Evolutionary conservation across 2,329 filamentous ascomycete species (phyloP), one percentile per base, ranked within the genome.

Genomic region (Colletotrichum australisinense): DNA sequence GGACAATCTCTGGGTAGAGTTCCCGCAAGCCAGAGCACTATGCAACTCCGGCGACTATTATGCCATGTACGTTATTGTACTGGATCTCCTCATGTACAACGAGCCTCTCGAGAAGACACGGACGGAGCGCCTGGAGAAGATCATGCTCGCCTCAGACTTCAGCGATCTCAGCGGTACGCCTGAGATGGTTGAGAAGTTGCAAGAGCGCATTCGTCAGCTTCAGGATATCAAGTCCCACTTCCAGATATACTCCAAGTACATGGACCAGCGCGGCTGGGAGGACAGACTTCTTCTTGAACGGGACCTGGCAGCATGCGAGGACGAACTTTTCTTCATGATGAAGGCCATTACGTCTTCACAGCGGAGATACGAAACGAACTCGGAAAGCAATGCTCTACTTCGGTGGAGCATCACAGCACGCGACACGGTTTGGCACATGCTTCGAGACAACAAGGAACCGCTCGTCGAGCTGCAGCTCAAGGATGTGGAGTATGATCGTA

Each of bases 271-370:
- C 79, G 95, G 95, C 16, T 98, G 96, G 95, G 92, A 97, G 79
- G 96, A 98, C 80, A 91, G 95, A 42, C 87, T 98, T 72, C 86
- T 92, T n/a, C 88, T 99, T 56, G 97, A 99, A 80, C 93, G 94
- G 64, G 97, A 99, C 80, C 86, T 99, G 63, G 91, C 94, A 11
- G 91, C 91, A 24, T 98, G 95, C 79, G 97, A 98, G 81, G 97
- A 99, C 78, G 97, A 99, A 82, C 85, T 99, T 9, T 99, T 99
- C 88, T 99, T 99, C 85, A 94, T 99, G 87, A 98, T 99, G 97
- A 98, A 99, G 79, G 97, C 97, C 52, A 99, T 99, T 80, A 99
- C 97, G 1, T 97, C 95, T 3, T 97, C 96, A 5, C 97, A 99
- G 83, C 89, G 95, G 73, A 97, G 95, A 80, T 92, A 91, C 75